These are phyloP conservation scores for Fusarium denticulatum DNA, from an alignment of 2,329 filamentous ascomycete genomes.

Conservation along the genomic window DNA sequence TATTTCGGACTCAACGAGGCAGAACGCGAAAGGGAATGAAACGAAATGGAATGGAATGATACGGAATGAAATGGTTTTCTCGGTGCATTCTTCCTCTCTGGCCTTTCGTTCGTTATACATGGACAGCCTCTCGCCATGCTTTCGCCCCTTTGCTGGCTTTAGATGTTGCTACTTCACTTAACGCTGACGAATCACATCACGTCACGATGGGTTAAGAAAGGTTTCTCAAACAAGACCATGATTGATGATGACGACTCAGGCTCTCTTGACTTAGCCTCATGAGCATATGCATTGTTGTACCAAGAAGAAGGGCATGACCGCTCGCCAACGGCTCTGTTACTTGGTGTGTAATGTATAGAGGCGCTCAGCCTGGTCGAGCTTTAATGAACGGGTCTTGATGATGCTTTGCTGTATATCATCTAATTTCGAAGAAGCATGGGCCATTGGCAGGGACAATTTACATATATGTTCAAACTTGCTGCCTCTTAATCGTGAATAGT, in stretches of 20 bases:
- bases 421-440: constrained; percentile 41
- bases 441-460: constrained; percentile 40
- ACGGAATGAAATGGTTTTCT: constrained; percentile 3
- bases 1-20: constrained; percentile 29
- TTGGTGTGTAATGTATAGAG: constrained; percentile 26
- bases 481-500: neutral
- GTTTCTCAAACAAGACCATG: constrained; percentile 31
- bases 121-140: constrained; percentile 34
- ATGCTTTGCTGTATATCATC: constrained; percentile 44
- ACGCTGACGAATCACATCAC: constrained; percentile 9
- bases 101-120: constrained; percentile 16
- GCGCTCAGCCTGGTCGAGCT: constrained; percentile 29
- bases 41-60: constrained; percentile 1
- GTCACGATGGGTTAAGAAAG: constrained; percentile 19
- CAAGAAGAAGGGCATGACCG: constrained; percentile 9
- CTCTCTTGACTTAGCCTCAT: constrained; percentile 10
- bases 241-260: constrained; percentile 31
- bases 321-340: constrained; percentile 14
- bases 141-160: constrained; percentile 32
- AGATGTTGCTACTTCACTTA: constrained; percentile 24
- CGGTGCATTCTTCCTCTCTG: constrained; percentile 26
- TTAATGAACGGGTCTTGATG: constrained; percentile 32
- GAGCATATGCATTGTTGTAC: constrained; percentile 23
- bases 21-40: constrained; percentile 24
- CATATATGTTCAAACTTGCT: constrained; percentile 35